Base-by-base conservation (phyloP, 1,284 basidiomycete genomes). In the Phaffia rhodozyma region DNA sequence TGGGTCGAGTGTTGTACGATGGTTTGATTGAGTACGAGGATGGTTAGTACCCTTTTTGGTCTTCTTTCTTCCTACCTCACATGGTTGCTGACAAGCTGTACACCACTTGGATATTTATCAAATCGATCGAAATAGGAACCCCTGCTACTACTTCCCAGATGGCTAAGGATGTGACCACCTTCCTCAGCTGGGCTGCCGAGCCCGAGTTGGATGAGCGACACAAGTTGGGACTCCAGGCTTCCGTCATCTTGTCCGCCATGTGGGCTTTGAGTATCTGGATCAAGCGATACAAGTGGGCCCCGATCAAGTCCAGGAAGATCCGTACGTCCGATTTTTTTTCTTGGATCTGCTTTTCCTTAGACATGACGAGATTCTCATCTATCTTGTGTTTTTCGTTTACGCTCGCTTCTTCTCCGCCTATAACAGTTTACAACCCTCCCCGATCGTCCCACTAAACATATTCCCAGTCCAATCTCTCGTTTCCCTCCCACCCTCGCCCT, bases 141-240 rank as follows among this genome's bases (percentile, higher is more conserved):
- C 91, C 94, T 13, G 90, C 94, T 16, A 98, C 94, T 58, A 88
- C 92, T 13, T 89, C 90, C n/a, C 96, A 98, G 77, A 94, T 98
- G 92, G 93, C 96, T 70, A 98, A 98, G 83, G 96, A 99, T 72
- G 92, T 99, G 59, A 84, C 85, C 51, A 91, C 88, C 3, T 99
- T 98, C 86, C 79, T 98, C 66, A 84, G 83, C 78, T 96, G 91
- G 91, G 88, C 89, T 53, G 84, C 94, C 66, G 96, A 98, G 78
- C 96, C 96, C 32, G 96, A 99, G 78, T 90, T 94, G 75, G 96
- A 99, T 75, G 86, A 93, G 75, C 84, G 96, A 74, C 98, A 99
- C 83, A 91, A 91, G 82, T 86, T 86, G 74, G 93, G 94, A 70
- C 79, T 97, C 29, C 89, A 93, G 80, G 91, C 91, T 25, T 83